These are phyloP conservation scores for Petrea volubilis DNA, from an alignment of 257 asterid species.

Conservation along the genomic window DNA sequence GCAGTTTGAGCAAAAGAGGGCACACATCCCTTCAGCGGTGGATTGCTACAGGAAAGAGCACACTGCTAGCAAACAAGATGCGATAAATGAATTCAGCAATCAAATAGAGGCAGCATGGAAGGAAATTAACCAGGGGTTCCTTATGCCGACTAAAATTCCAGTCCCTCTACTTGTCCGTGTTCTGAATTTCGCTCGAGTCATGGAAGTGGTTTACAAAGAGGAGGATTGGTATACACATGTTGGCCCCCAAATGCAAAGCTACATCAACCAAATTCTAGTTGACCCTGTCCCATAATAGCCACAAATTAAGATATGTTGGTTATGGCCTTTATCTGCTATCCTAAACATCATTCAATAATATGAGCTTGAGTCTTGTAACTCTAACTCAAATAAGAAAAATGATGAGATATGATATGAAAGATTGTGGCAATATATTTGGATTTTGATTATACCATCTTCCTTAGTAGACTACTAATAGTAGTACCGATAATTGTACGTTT, in stretches of 20 bases:
- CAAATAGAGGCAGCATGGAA: constrained; percentile 34
- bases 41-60: constrained; percentile 32
- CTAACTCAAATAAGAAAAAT: too few relatives aligned
- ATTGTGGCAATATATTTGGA: too few relatives aligned
- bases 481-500: too few relatives aligned
- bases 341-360: not conserved
- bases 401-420: too few relatives aligned
- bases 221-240: constrained; percentile 30
- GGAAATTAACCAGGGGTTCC: constrained; percentile 31
- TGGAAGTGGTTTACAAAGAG: constrained; percentile 21
- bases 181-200: constrained; percentile 23
- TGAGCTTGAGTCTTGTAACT: too few relatives aligned
- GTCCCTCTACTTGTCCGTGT: constrained; percentile 23
- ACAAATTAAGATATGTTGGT: too few relatives aligned
- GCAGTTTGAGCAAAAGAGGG: constrained; percentile 34
- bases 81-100: constrained; percentile 3
- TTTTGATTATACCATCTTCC: too few relatives aligned
- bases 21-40: constrained; percentile 30
- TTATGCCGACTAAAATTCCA: constrained; percentile 23
- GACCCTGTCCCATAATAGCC: constrained; percentile 1
- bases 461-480: too few relatives aligned
- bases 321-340: too few relatives aligned
- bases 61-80: constrained; percentile 7
- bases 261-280: constrained; percentile 17
- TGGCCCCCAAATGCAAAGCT: constrained; percentile 23